Conservation (phyloP, 2,329 filamentous ascomycete species). For the Diaporthe capsici region DNA sequence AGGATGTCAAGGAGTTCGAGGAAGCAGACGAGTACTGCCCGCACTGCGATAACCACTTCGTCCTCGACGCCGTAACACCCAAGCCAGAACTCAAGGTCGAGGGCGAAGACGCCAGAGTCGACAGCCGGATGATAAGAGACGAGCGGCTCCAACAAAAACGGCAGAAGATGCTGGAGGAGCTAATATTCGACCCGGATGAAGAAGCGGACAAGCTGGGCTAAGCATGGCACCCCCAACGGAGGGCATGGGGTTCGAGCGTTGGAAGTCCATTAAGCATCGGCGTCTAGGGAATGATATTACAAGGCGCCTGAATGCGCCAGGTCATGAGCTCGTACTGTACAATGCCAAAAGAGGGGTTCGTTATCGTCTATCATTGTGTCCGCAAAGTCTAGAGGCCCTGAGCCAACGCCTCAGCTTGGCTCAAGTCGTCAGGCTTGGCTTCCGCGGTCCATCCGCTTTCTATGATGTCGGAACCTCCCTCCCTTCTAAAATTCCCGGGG, state of each 20-base stretch:
- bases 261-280: conserved; percentile 39
- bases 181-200: conserved; percentile 81
- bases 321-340: conserved; percentile 43
- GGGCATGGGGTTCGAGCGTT: not conserved
- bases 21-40: conserved; percentile 99
- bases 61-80: conserved; percentile 88
- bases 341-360: conserved; percentile 35
- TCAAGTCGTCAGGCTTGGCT: conserved; percentile 4
- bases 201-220: conserved; percentile 83
- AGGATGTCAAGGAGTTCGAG: conserved; percentile 92
- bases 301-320: conserved; percentile 39
- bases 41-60: conserved; percentile 98
- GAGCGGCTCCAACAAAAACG: conserved; percentile 78
- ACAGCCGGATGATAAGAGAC: conserved; percentile 93
- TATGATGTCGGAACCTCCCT: not conserved
- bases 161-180: conserved; percentile 59
- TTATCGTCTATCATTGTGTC: conserved; percentile 34
- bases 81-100: conserved; percentile 89
- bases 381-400: conserved; percentile 21
- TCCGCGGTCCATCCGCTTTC: not conserved
- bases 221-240: conserved; percentile 43
- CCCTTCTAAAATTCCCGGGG: not conserved
- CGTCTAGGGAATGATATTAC: conserved; percentile 43
- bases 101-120: conserved; percentile 88
- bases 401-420: not conserved